Evolutionary conservation across 192 early-diverging fungal genomes (phyloP).

Genomic region (Mortierella alpina): DNA sequence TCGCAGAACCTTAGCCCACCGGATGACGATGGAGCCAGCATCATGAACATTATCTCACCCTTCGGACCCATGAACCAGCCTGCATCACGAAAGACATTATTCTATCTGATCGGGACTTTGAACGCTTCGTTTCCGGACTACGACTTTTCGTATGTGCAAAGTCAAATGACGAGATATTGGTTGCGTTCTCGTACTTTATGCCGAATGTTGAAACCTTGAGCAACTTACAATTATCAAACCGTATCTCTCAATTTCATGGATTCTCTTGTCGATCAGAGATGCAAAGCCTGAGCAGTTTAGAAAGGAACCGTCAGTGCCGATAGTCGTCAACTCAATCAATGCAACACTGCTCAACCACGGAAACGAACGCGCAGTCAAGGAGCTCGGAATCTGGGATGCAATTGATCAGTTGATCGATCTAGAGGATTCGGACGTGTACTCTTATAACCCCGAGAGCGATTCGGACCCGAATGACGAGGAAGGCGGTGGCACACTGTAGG

Average conservation of each 20-base stretch:
- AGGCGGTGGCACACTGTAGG: constrained; percentile 64
- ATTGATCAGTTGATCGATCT: constrained; percentile 87
- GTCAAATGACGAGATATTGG: not conserved
- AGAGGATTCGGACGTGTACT: constrained; percentile 89
- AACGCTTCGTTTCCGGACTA: constrained; percentile 97
- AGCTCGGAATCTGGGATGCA: constrained; percentile 82
- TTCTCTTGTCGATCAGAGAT: constrained; percentile 59
- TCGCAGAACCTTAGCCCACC: constrained; percentile 62
- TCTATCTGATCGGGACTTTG: constrained; percentile 94
- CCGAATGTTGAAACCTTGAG: not conserved
- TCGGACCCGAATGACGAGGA: constrained; percentile 93
- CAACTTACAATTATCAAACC: not conserved
- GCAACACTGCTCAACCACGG: constrained; percentile 87
- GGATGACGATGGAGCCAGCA: constrained; percentile 60
- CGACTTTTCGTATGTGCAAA: constrained; percentile 85
- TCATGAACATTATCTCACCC: constrained; percentile 79
- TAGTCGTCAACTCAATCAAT: constrained; percentile 87
- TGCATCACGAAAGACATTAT: constrained; percentile 88
- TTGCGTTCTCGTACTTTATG: not conserved
- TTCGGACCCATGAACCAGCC: constrained; percentile 88
- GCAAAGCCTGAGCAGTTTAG: constrained; percentile 82
- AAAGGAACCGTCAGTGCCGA: constrained; percentile 74
- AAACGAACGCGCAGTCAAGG: constrained; percentile 70
- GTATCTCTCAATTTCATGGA: not conserved
- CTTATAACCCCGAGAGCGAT: constrained; percentile 87